Conservation (phyloP, 2,329 filamentous ascomycete genomes). For the Leptographium flavum region DNA sequence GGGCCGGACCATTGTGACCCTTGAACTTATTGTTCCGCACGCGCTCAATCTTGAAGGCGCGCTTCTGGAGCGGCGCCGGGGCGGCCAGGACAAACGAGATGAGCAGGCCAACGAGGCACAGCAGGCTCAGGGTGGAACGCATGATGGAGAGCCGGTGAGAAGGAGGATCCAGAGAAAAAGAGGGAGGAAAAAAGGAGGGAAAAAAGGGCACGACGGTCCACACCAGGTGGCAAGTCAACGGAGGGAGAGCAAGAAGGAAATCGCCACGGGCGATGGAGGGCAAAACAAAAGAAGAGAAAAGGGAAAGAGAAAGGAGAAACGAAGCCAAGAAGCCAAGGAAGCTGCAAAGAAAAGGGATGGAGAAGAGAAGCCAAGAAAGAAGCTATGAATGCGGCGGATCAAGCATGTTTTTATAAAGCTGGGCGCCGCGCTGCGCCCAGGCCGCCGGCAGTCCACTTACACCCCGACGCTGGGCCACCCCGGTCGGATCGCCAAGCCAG, state of each 20-base stretch:
- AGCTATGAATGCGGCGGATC: background rate
- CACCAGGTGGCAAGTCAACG: too few relatives aligned
- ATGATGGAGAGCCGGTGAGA: slow-evolving; percentile 9
- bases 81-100: slow-evolving; percentile 28
- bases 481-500: too few relatives aligned
- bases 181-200: slow-evolving; percentile 3
- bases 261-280: too few relatives aligned
- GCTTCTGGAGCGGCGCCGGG: slow-evolving; percentile 34
- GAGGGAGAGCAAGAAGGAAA: background rate
- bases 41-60: slow-evolving; percentile 48
- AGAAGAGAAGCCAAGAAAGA: background rate
- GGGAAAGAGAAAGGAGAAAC: background rate
- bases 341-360: background rate
- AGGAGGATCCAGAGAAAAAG: background rate
- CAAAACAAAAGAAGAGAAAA: background rate
- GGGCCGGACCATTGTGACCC: slow-evolving; percentile 39
- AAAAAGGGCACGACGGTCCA: too few relatives aligned
- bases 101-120: slow-evolving; percentile 31
- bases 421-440: too few relatives aligned
- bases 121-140: slow-evolving; percentile 13
- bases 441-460: background rate
- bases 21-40: slow-evolving; percentile 39
- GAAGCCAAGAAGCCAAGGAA: background rate
- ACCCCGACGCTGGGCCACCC: background rate
- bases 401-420: background rate